phyloP scores from a whole-genome alignment of 208 protist genomes.

The Trypanosoma caninum region DNA sequence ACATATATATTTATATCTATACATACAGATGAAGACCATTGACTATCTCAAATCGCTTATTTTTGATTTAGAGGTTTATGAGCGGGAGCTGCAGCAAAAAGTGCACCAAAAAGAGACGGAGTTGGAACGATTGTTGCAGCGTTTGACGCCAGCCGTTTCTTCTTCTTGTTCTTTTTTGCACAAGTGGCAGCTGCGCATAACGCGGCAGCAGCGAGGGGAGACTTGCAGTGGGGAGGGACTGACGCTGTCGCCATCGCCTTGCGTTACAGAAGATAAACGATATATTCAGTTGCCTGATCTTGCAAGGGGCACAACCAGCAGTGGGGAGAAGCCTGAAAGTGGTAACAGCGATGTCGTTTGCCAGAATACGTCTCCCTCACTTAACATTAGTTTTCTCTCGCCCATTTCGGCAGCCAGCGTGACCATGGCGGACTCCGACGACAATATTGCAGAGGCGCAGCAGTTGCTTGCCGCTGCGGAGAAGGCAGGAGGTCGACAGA shows the following conservation, averaged over 20 bases:
- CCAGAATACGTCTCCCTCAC: neutral
- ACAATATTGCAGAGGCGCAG: neutral
- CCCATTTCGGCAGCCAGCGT: conserved; percentile 5
- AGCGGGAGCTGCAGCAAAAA: conserved; percentile 18
- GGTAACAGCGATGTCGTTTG: too few species aligned
- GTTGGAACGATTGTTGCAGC: conserved; percentile 15
- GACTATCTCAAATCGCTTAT: conserved; percentile 27
- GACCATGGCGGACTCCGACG: conserved; percentile 1
- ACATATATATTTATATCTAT: conserved; percentile 1
- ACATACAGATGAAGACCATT: conserved; percentile 12
- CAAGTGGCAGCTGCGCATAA: conserved; percentile 6
- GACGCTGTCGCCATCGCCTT: neutral
- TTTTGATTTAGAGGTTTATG: conserved; percentile 16
- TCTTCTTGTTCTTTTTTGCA: neutral
- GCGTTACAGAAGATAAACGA: conserved; percentile 8
- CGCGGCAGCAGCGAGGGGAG: neutral
- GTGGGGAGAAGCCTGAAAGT: neutral
- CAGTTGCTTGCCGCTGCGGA: neutral
- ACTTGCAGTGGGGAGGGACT: neutral
- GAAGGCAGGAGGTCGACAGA: neutral
- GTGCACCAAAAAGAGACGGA: conserved; percentile 30
- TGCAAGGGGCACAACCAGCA: neutral
- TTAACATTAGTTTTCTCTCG: conserved; percentile 13
- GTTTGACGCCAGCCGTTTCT: neutral
- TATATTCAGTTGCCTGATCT: neutral